Percentiles rank a stretch among this genome's conserved stretches.
phyloP scores from a whole-genome alignment of 2,329 filamentous ascomycete species.

The Diaporthe australafricana region DNA sequence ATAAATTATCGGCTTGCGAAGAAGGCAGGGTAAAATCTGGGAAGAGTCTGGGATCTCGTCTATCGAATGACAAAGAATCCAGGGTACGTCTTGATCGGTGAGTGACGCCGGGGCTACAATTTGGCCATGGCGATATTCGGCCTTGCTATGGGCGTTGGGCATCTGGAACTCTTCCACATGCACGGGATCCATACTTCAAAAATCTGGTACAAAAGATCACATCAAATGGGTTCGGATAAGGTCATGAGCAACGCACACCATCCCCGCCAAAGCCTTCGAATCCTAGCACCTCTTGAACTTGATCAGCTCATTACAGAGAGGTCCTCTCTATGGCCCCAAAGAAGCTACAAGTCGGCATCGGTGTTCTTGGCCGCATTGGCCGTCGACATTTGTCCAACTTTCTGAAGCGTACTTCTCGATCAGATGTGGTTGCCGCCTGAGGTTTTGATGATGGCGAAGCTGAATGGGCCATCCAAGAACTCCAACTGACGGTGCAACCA shows the following conservation, averaged over 20 bases:
- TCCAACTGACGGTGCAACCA: slow-evolving; percentile 51
- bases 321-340: not conserved
- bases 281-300: not conserved
- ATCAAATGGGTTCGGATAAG: not conserved
- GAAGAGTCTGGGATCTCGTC: not conserved
- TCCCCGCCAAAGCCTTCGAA: not conserved
- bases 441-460: slow-evolving; percentile 39
- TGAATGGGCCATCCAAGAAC: slow-evolving; percentile 56
- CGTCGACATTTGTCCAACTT: slow-evolving; percentile 63
- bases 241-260: not conserved
- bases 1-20: not conserved
- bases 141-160: not conserved
- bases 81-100: not conserved
- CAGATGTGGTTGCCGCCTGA: slow-evolving; percentile 22
- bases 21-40: not conserved
- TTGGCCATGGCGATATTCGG: not conserved
- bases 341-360: slow-evolving; percentile 55
- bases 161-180: not conserved
- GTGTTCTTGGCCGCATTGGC: slow-evolving; percentile 64
- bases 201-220: not conserved
- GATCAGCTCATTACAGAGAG: not conserved
- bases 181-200: not conserved
- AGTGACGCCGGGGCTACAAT: no score
- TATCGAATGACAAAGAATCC: not conserved
- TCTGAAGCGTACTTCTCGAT: slow-evolving; percentile 4